A percentile compares a stretch with the other conserved stretches of the same genome.
These are phyloP conservation scores for Aspergillus calidoustus DNA, from an alignment of 2,329 filamentous ascomycete species.

Conservation along the genomic window DNA sequence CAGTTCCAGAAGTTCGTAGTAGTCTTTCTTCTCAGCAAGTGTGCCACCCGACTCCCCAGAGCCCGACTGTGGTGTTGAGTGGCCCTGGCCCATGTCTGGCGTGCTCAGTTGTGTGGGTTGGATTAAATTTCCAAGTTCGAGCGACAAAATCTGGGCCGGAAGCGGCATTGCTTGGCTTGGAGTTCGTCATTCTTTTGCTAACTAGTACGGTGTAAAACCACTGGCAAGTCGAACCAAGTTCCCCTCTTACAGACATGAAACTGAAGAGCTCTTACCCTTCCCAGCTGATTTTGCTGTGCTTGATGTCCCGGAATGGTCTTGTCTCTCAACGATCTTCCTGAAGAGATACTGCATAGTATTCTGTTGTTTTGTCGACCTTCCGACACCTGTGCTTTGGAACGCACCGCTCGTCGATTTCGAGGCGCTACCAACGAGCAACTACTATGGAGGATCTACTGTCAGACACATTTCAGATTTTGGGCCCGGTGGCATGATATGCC, in stretches of 20 bases:
- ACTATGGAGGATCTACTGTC: slow-evolving; percentile 81
- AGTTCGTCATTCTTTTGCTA: neutral
- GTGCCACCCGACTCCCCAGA: slow-evolving; percentile 25
- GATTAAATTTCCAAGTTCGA: neutral
- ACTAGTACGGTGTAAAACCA: neutral
- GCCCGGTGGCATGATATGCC: slow-evolving; percentile 65
- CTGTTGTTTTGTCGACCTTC: slow-evolving; percentile 64
- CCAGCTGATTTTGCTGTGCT: neutral
- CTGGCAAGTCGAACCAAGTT: neutral
- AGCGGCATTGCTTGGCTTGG: neutral
- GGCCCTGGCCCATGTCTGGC: slow-evolving; percentile 47
- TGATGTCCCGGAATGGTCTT: slow-evolving; percentile 36
- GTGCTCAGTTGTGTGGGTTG: neutral
- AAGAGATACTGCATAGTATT: slow-evolving; percentile 84
- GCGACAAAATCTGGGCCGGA: neutral
- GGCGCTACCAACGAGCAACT: slow-evolving; percentile 71
- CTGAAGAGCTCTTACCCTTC: neutral
- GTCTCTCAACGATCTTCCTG: slow-evolving; percentile 61
- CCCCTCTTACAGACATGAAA: slow-evolving; percentile 2
- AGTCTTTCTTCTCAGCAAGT: slow-evolving; percentile 42
- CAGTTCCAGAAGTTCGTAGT: slow-evolving; percentile 80
- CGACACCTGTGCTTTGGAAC: slow-evolving; percentile 58
- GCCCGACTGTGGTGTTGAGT: slow-evolving; percentile 42
- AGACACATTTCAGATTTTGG: slow-evolving; percentile 74
- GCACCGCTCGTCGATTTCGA: slow-evolving; percentile 67